Percentiles rank a stretch among this genome's conserved stretches.
Conservation (phyloP, 345 rosid species). For the Syzygium aromaticum region DNA sequence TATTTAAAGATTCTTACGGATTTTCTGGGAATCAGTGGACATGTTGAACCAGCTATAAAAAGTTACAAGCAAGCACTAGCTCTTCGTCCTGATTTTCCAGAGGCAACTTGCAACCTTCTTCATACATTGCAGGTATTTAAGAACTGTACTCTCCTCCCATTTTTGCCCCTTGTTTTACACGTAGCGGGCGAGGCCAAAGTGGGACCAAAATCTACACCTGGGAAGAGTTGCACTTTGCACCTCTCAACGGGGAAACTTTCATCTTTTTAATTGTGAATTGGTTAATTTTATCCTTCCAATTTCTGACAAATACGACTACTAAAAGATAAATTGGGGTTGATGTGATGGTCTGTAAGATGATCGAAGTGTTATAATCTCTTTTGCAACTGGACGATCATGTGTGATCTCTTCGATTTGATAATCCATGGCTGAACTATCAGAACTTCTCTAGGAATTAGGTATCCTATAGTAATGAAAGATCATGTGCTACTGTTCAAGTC, state of each 20-base stretch:
- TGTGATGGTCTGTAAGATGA: not conserved
- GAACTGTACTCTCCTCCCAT: not conserved
- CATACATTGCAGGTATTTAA: conserved; percentile 79
- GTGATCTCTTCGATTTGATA: not conserved
- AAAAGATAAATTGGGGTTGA: not conserved
- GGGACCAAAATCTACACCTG: not conserved
- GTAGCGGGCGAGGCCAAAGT: not conserved
- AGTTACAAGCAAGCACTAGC: conserved; percentile 85
- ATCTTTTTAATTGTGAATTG: not conserved
- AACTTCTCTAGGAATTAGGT: not conserved
- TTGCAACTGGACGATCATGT: not conserved
- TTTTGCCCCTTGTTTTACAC: not conserved
- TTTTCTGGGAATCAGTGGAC: conserved; percentile 46
- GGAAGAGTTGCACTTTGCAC: not conserved
- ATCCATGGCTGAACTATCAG: not conserved
- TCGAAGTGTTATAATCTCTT: not conserved
- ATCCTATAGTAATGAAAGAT: not conserved
- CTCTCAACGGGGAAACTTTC: not conserved
- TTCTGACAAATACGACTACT: not conserved
- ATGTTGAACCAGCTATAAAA: conserved; percentile 84
- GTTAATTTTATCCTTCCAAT: not conserved
- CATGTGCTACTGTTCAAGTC: not conserved
- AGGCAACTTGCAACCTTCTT: conserved; percentile 94
- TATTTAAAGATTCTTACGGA: not conserved
- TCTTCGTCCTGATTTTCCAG: conserved; percentile 90